Evolutionary conservation across 2,329 filamentous ascomycete species (phyloP).

Genomic region (Aquanectria penicillioides): DNA sequence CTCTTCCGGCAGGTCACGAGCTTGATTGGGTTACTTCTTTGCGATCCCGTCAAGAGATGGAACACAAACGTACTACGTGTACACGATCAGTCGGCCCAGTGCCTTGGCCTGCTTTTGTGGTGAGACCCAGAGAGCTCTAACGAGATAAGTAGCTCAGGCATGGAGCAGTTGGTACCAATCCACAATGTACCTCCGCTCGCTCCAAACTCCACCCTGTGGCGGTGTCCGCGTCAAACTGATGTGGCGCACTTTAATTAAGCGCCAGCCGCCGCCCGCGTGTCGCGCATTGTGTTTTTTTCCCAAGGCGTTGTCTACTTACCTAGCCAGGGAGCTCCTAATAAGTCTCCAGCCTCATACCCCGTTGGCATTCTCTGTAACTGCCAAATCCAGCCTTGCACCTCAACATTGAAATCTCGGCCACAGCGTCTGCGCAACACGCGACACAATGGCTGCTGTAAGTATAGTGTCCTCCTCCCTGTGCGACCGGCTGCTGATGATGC

Average conservation of each 20-base stretch:
- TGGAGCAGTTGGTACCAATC: not conserved
- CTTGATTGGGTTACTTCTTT: not conserved
- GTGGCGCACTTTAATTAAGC: constrained; percentile 29
- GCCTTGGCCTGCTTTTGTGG: no score
- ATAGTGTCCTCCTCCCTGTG: constrained; percentile 11
- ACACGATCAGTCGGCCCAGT: no score
- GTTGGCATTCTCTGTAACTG: constrained; percentile 9
- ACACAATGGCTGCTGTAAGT: constrained; percentile 65
- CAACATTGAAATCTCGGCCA: constrained; percentile 22
- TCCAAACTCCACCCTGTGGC: constrained; percentile 3
- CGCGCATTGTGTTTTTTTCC: constrained; percentile 29
- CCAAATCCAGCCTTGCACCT: constrained; percentile 22
- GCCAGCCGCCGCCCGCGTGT: constrained; percentile 32
- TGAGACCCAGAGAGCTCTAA: no score
- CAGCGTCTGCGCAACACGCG: constrained; percentile 31
- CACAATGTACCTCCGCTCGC: not conserved
- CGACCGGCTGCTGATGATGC: constrained; percentile 33
- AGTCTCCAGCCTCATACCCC: constrained; percentile 31
- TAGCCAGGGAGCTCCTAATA: constrained; percentile 25
- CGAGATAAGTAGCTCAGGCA: no score
- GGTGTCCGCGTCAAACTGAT: constrained; percentile 12
- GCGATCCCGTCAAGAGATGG: not conserved
- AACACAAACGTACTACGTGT: no score
- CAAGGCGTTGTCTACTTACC: constrained; percentile 20
- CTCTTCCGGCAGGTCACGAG: not conserved